Evolutionary conservation across 192 early-diverging fungal species (phyloP).

Genomic region (Coemansia guatemalensis): DNA sequence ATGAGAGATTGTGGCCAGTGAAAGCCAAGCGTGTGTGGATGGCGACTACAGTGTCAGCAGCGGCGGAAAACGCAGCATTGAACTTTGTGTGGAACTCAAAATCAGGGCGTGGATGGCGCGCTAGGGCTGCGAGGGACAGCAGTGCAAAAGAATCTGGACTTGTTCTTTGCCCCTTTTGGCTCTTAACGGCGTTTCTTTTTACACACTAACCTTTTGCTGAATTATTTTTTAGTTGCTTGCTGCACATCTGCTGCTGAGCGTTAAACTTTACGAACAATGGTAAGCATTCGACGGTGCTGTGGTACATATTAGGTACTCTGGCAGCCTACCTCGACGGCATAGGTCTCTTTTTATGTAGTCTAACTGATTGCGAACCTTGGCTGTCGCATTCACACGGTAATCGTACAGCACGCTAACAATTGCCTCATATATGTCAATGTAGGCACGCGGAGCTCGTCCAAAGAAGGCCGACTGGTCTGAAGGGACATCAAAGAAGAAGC

Average conservation of each 20-base stretch:
- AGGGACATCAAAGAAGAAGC: constrained; percentile 67
- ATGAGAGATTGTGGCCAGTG: neutral
- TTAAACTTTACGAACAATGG: constrained; percentile 21
- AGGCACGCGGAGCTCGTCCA: constrained; percentile 46
- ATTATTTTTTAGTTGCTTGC: constrained; percentile 10
- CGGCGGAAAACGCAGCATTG: no score
- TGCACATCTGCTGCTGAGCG: constrained; percentile 9
- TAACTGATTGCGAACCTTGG: no score
- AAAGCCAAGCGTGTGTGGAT: neutral
- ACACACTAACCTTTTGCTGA: no score
- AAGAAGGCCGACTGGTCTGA: constrained; percentile 76
- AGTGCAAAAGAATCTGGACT: no score
- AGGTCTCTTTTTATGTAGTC: neutral
- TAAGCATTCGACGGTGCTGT: constrained; percentile 7
- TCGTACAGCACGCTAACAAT: constrained; percentile 1
- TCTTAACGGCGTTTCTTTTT: no score
- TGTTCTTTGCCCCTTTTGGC: no score
- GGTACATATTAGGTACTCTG: neutral
- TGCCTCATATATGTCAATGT: neutral
- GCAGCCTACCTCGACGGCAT: no score
- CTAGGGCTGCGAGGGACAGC: no score
- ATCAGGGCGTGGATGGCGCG: no score
- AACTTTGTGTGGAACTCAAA: no score
- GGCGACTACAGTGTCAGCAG: no score
- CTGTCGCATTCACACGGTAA: neutral